Conservation (phyloP, 371 early-diverging fungal species). For the Umbelopsis sp. region DNA sequence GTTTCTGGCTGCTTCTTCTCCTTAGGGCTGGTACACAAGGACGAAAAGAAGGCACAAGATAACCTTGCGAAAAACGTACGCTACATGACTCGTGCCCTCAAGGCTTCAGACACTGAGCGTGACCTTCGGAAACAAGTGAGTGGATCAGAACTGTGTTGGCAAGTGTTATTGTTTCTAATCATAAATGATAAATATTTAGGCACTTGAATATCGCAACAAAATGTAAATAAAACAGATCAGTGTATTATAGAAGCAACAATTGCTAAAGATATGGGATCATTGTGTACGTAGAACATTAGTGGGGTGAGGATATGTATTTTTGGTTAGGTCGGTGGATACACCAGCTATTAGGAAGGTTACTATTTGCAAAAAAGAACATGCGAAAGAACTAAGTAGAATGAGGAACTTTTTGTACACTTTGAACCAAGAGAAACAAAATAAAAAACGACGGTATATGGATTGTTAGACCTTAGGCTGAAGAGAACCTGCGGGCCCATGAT, state of each 20-base stretch:
- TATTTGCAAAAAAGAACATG: no score
- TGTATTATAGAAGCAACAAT: no score
- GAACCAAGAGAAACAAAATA: background rate
- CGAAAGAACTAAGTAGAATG: no score
- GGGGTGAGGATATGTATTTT: no score
- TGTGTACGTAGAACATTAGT: no score
- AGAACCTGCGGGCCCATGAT: background rate
- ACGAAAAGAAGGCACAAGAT: slow-evolving; percentile 35
- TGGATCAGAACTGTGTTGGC: background rate
- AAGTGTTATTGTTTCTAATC: background rate
- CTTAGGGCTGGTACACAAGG: slow-evolving; percentile 34
- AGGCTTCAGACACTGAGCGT: slow-evolving; percentile 39
- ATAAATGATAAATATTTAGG: background rate
- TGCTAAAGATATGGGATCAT: no score
- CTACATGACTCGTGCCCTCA: slow-evolving; percentile 35
- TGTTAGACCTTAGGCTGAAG: background rate
- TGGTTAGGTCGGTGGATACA: no score
- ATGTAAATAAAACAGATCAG: slow-evolving; percentile 2
- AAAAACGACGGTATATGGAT: background rate
- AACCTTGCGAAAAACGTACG: slow-evolving; percentile 40
- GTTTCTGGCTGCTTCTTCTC: background rate
- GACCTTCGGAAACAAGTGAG: slow-evolving; percentile 37
- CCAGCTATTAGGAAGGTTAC: no score
- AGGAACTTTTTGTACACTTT: background rate
- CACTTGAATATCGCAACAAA: slow-evolving; percentile 14